A percentile compares a stretch with the other conserved stretches of the same genome.
Conservation (phyloP, 2,329 filamentous ascomycete species). For the Alternaria sp. region DNA sequence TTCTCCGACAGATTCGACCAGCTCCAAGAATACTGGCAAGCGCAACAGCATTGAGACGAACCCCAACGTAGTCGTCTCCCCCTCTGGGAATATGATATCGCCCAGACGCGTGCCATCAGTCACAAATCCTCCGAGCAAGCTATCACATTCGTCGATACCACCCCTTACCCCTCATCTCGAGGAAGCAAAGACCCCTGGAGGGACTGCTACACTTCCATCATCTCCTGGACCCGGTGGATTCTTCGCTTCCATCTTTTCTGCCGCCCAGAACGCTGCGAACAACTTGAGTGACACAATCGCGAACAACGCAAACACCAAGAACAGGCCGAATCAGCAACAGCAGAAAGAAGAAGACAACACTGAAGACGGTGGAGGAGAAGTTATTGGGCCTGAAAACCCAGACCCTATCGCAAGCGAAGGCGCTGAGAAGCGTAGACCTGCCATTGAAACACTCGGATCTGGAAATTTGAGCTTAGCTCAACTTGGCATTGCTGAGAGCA, state of each 20-base stretch:
- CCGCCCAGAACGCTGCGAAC: constrained; percentile 88
- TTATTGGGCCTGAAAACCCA: constrained; percentile 48
- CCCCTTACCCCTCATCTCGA: constrained; percentile 82
- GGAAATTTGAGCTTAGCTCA: constrained; percentile 91
- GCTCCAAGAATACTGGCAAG: constrained; percentile 36
- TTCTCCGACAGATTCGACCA: constrained; percentile 44
- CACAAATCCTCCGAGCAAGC: constrained; percentile 76
- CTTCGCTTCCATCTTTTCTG: constrained; percentile 92
- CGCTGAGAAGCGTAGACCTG: constrained; percentile 66
- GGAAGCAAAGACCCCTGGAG: constrained; percentile 67
- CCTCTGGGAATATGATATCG: constrained; percentile 75
- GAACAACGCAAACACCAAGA: constrained; percentile 65
- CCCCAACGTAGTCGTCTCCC: constrained; percentile 66
- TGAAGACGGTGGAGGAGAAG: constrained; percentile 53
- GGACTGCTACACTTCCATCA: constrained; percentile 59
- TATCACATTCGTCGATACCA: constrained; percentile 73
- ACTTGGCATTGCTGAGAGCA: constrained; percentile 76
- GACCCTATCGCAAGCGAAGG: constrained; percentile 32
- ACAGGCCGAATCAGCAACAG: constrained; percentile 56
- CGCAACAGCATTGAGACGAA: constrained; percentile 50
- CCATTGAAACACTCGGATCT: constrained; percentile 86
- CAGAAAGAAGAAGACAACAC: constrained; percentile 38
- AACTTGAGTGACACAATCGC: constrained; percentile 77
- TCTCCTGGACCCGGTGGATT: constrained; percentile 68
- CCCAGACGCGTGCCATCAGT: constrained; percentile 71